These are phyloP conservation scores for Quercus bicolor DNA, from an alignment of 306 rosid species.

Conservation along the genomic window DNA sequence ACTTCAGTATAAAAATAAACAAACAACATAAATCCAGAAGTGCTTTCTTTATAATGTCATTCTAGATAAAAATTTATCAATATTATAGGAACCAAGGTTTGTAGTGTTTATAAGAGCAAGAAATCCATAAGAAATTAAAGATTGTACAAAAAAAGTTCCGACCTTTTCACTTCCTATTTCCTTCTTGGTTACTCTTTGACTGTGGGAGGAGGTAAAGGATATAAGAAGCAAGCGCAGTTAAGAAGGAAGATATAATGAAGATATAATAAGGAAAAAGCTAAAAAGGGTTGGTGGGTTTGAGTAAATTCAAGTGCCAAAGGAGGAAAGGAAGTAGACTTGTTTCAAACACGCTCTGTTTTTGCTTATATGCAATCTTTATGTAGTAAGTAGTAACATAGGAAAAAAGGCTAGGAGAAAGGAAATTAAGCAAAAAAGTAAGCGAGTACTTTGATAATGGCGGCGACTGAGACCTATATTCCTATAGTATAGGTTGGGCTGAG, in stretches of 20 bases:
- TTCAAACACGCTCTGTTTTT: background rate
- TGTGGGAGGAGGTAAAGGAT: background rate
- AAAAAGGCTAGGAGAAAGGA: background rate
- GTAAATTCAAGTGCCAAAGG: background rate
- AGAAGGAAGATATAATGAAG: background rate
- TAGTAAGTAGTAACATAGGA: background rate
- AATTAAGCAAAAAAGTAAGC: background rate
- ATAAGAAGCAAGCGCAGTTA: background rate
- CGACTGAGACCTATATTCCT: background rate
- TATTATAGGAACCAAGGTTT: background rate
- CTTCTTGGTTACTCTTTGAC: background rate
- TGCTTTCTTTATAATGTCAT: background rate
- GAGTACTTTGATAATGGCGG: slow-evolving; percentile 1
- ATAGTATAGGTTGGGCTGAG: background rate
- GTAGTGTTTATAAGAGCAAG: background rate
- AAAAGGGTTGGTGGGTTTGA: background rate
- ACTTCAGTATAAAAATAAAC: background rate
- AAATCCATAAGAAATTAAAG: background rate
- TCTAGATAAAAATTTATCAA: background rate
- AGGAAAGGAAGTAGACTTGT: background rate
- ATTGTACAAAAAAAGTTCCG: background rate
- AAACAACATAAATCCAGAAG: background rate
- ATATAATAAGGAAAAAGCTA: background rate
- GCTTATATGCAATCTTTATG: background rate
- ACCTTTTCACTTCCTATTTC: background rate